These are phyloP conservation scores for Raphanus raphanistrum DNA, from an alignment of 345 rosid genomes.

Conservation along the genomic window DNA sequence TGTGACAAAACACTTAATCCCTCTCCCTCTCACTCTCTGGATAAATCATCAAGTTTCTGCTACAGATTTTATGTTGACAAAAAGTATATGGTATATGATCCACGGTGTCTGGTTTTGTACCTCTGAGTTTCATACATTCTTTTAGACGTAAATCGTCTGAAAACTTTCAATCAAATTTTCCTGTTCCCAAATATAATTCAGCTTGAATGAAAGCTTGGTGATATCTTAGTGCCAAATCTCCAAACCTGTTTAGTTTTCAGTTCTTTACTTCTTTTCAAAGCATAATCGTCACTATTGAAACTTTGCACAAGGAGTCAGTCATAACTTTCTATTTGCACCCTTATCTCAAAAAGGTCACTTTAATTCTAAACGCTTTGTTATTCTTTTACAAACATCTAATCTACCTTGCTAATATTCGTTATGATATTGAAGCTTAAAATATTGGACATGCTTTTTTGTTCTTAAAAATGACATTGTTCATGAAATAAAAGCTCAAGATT, in stretches of 20 bases:
- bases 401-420: no score
- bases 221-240: neutral
- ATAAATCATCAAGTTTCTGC: slow-evolving; percentile 32
- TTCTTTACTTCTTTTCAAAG: neutral
- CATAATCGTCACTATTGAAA: neutral
- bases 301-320: neutral
- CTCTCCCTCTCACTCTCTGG: slow-evolving; percentile 4
- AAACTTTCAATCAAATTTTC: neutral
- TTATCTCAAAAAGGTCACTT: neutral
- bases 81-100: slow-evolving; percentile 33
- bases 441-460: no score
- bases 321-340: neutral
- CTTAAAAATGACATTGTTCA: neutral
- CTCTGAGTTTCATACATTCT: slow-evolving; percentile 34
- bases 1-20: slow-evolving; percentile 3
- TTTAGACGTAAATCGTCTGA: slow-evolving; percentile 30
- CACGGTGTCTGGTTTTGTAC: slow-evolving; percentile 37
- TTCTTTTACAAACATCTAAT: no score
- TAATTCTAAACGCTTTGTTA: no score
- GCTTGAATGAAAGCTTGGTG: neutral
- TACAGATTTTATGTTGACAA: slow-evolving; percentile 24
- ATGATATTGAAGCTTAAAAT: no score
- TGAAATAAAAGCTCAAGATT: neutral
- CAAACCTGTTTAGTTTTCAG: neutral
- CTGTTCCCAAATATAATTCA: slow-evolving; percentile 16